phyloP scores from a whole-genome alignment of 148 eudicot species.

The Amaranthus hypochondriacus region DNA sequence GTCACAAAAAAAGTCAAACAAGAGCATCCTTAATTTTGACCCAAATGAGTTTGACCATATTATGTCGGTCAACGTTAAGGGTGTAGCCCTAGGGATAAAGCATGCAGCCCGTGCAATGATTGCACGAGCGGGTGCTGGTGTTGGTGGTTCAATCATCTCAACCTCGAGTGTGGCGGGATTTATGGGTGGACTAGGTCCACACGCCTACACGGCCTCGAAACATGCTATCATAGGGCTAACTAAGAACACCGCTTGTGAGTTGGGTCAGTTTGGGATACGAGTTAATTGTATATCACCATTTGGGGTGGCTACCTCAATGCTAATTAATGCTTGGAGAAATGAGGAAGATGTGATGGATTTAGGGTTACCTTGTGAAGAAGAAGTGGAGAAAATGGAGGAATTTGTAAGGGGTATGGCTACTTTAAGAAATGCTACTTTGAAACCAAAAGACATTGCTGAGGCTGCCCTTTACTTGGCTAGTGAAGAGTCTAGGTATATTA shows the following conservation, averaged over 20 bases:
- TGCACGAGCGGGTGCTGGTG: background rate
- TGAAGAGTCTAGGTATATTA: constrained; percentile 36
- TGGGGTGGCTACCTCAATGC: constrained; percentile 32
- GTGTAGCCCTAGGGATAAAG: constrained; percentile 23
- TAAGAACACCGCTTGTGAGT: constrained; percentile 34
- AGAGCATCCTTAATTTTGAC: constrained; percentile 26
- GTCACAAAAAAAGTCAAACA: constrained; percentile 19
- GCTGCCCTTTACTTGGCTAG: constrained; percentile 33
- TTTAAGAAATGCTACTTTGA: constrained; percentile 21
- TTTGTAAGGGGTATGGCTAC: constrained; percentile 19
- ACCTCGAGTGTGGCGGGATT: constrained; percentile 28
- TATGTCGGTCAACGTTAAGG: constrained; percentile 24
- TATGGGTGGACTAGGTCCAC: constrained; percentile 29
- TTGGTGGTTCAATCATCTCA: constrained; percentile 19
- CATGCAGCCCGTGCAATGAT: constrained; percentile 32
- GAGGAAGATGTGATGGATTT: background rate
- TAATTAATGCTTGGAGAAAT: constrained; percentile 21
- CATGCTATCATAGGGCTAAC: constrained; percentile 33
- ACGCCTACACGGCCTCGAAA: constrained; percentile 32
- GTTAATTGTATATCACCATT: constrained; percentile 35
- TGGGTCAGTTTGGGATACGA: constrained; percentile 30
- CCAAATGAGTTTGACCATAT: constrained; percentile 22
- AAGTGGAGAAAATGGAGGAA: constrained; percentile 30
- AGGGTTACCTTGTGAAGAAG: background rate
- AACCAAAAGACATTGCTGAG: constrained; percentile 24